Evolutionary conservation across 805 yeast species (phyloP), one percentile per base, ranked within the genome.

Genomic region (Jamesozyma rosinii): DNA sequence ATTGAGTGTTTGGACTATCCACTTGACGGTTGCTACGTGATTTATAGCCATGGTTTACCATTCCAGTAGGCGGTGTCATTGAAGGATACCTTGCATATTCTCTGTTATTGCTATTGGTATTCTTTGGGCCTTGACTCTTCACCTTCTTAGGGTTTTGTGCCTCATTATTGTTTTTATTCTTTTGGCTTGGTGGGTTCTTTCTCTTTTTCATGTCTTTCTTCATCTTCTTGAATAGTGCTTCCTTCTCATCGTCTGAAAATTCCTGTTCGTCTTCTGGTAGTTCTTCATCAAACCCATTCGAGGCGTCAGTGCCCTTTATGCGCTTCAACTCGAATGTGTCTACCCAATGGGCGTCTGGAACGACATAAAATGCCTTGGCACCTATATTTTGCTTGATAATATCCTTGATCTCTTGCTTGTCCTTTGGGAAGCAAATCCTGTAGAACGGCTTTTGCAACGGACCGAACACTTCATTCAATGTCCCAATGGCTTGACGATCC

Each of bases 281-380:
- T 56, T 92, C 98, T 65, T 92, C 97, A 61, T 92, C 98, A 59
- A 86, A 83, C 61, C 86, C 81, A 54, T 92, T 92, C 55, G 95
- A 83, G 0, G 98, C 98, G 66, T 92, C 98, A 1, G 88, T 81
- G 20, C 97, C 98, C 55, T 82, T 89, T 17, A 79, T 45, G 19
- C 72, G 66, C 52, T 78, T 84, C 43, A 89, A 72, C 20, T 76
- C 66, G 41, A 82, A 83, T 0, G 97, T 90, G 49, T 79, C 77
- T 8, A 83, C 69, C 64, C 88, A 90, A 43, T 82, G 74, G 0
- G 96, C 82, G 31, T 77, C 83, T 2, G 88, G 81, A 1, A 84
- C 92, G 5, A 89, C 90, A 51, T 83, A 86, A 60, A 54, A 86
- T 0, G 82, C 90, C 35, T 71, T 71, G 14, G 63, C 59, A 1